Base-by-base conservation (phyloP, 352 stramenopile genomes). In the Phytophthora quininea region DNA sequence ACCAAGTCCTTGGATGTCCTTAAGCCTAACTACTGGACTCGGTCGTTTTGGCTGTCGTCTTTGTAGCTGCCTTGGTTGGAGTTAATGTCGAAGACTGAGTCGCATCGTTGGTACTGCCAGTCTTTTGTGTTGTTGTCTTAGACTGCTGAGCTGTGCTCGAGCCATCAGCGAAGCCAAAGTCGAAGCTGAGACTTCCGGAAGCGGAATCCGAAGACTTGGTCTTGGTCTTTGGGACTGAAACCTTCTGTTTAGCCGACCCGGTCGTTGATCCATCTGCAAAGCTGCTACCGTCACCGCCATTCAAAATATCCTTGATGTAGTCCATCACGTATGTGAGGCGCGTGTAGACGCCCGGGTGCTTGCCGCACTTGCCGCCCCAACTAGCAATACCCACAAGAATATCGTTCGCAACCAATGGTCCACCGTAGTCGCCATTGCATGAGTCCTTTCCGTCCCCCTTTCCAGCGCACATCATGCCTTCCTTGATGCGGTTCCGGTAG, bases 361-460 rank as follows among this genome's bases (percentile, higher is more conserved):
- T 30, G 19, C 80, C 84, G 55, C 81, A 92, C n/a, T 70, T 77
- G 46, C 78, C 82, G 33, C 84, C 84, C 84, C 81, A 92, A 69
- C 81, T 90, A 19, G 90, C 84, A 37, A 86, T 65, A 7, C 84
- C 84, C 24, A 92, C 59, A 29, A 89, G 53, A 51, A 76, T 81
- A 59, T 82, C 54, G 30, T 58, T 67, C 30, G 72, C 51, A 30
- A 90, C 78, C 19, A 90, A 71, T 6, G 84, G 77, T 14, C 84
- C 78, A 19, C 84, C 84, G 8, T 81, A 92, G 76, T 92, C 83
- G 14, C 83, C 83, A 54, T 89, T 84, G 70, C 83, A 91, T 35
- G 79, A 80, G 58, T 86, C 79, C 62, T 77, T 77, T 48, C 71
- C 76, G 19, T 72, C 42, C 3, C 77, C 74, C 1, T 60, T 67